Conservation (phyloP, 495 filamentous ascomycete genomes). For the Penicillium cataractarum region DNA sequence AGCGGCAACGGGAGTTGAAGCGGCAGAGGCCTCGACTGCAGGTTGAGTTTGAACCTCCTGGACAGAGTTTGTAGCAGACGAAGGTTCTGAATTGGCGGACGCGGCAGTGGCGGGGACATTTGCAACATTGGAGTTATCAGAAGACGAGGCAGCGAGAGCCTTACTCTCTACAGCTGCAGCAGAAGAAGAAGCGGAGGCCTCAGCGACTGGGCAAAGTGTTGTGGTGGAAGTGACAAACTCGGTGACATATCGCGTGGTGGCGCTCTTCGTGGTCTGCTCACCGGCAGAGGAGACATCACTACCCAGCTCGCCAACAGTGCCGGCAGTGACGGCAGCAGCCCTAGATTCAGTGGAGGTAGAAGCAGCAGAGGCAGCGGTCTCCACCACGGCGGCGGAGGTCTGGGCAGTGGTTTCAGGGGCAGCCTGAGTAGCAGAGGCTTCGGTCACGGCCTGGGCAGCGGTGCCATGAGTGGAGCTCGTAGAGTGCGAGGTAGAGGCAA, state of each 20-base stretch:
- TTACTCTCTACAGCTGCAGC: background rate
- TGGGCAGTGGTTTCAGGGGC: constrained; percentile 7
- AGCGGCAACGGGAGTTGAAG: background rate
- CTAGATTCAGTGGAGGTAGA: background rate
- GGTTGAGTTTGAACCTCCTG: background rate
- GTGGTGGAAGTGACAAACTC: constrained; percentile 22
- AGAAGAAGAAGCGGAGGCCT: background rate
- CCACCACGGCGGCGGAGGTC: background rate
- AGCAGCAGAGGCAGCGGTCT: constrained; percentile 6
- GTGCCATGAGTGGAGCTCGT: background rate
- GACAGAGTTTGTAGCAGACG: constrained; percentile 1
- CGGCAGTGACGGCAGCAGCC: constrained; percentile 7
- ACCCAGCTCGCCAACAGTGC: constrained; percentile 2
- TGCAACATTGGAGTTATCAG: constrained; percentile 7
- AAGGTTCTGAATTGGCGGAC: constrained; percentile 1
- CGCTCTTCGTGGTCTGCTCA: background rate
- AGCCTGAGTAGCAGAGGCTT: constrained; percentile 8
- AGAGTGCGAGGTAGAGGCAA: constrained; percentile 7
- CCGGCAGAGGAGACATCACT: constrained; percentile 5
- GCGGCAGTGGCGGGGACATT: constrained; percentile 2
- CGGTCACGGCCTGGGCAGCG: constrained; percentile 2
- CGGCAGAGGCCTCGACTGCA: no score
- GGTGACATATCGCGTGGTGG: constrained; percentile 18
- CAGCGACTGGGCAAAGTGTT: constrained; percentile 16
- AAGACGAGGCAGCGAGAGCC: constrained; percentile 5